phyloP scores from a whole-genome alignment of 2,329 filamentous ascomycete genomes.

The Proliferodiscus dingleyae region DNA sequence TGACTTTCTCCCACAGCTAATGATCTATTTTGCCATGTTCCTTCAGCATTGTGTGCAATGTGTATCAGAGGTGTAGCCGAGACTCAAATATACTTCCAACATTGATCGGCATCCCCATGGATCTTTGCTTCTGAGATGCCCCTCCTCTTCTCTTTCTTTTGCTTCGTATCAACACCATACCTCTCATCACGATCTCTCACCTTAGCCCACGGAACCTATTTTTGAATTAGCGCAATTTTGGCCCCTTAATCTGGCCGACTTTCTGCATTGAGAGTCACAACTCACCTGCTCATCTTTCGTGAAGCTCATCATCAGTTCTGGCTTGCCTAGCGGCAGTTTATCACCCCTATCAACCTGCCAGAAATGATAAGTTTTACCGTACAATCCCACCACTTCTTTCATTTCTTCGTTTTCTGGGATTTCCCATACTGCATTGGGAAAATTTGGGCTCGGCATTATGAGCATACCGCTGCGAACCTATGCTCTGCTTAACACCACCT shows the following conservation, averaged over 20 bases:
- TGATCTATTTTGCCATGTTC: too few species aligned
- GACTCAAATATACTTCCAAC: constrained; percentile 35
- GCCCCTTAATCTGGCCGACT: too few species aligned
- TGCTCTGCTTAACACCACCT: neutral
- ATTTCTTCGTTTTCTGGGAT: constrained; percentile 74
- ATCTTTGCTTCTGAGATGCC: constrained; percentile 44
- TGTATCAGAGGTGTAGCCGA: too few species aligned
- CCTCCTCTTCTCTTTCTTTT: constrained; percentile 49
- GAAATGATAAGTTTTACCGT: constrained; percentile 80
- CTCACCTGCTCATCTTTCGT: constrained; percentile 44
- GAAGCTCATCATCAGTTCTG: constrained; percentile 61
- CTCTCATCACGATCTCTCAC: constrained; percentile 48
- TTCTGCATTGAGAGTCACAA: too few species aligned
- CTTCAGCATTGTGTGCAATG: too few species aligned
- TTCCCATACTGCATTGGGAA: constrained; percentile 65
- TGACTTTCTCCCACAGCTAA: neutral
- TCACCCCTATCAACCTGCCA: constrained; percentile 81
- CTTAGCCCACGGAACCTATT: constrained; percentile 29
- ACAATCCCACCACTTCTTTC: constrained; percentile 67
- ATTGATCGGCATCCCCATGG: constrained; percentile 42
- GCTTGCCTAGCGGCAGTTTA: constrained; percentile 52
- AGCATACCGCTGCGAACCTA: constrained; percentile 55
- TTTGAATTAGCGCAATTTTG: too few species aligned
- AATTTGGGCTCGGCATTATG: constrained; percentile 60
- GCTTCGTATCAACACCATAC: constrained; percentile 46